Evolutionary conservation across 1,139 yeast genomes (phyloP).

Genomic region (Candida tunisiensis): DNA sequence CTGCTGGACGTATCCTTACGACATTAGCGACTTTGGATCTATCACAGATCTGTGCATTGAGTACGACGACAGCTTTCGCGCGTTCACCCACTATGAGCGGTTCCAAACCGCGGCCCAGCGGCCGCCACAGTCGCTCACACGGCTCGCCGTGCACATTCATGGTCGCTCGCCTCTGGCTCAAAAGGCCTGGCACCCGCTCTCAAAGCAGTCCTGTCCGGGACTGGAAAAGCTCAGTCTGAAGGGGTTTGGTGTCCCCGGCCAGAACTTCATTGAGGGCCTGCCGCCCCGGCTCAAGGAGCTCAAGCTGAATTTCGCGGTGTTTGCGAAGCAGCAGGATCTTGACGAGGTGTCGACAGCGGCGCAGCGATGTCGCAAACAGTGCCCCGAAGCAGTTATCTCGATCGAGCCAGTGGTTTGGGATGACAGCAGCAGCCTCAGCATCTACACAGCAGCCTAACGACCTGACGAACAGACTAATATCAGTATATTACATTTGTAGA

Average conservation of each 20-base stretch:
- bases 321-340: too few species aligned
- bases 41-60: slow-evolving; percentile 3
- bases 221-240: slow-evolving; percentile 1
- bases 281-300: neutral
- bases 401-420: too few species aligned
- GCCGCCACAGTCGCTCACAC: slow-evolving; percentile 1
- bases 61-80: slow-evolving; percentile 2
- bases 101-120: slow-evolving; percentile 3
- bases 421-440: too few species aligned
- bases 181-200: slow-evolving; percentile 2
- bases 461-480: neutral
- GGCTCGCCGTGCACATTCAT: slow-evolving; percentile 3
- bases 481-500: neutral
- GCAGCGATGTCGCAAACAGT: too few species aligned
- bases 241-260: slow-evolving; percentile 1
- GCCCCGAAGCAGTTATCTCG: too few species aligned
- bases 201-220: slow-evolving; percentile 1
- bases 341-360: too few species aligned
- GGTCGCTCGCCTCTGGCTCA: slow-evolving; percentile 1
- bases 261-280: neutral
- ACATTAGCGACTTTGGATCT: slow-evolving; percentile 3
- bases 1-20: slow-evolving; percentile 7
- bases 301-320: neutral
- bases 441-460: too few species aligned
- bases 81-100: slow-evolving; percentile 5